These are phyloP conservation scores for Scheffersomyces parashehatae DNA, from an alignment of 1,139 yeast species.

Conservation along the genomic window DNA sequence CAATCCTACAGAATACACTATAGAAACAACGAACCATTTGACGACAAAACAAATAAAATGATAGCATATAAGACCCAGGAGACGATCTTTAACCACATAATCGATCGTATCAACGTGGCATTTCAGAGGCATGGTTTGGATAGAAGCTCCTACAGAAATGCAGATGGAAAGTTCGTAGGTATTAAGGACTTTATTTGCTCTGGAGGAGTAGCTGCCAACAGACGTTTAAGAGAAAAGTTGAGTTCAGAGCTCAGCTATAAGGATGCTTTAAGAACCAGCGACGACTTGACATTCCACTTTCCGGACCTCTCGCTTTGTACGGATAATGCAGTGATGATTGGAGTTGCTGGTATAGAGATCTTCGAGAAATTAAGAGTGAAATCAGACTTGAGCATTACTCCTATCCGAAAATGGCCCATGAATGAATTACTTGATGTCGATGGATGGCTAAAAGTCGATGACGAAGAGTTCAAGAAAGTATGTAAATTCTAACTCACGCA, in stretches of 20 bases:
- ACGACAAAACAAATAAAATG: constrained; percentile 27
- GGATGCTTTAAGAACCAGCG: constrained; percentile 7
- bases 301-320: constrained; percentile 80
- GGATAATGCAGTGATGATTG: constrained; percentile 96
- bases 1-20: constrained; percentile 27
- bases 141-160: constrained; percentile 9
- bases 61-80: constrained; percentile 68
- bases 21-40: constrained; percentile 11
- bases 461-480: constrained; percentile 9
- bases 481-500: neutral
- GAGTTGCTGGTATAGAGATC: constrained; percentile 92
- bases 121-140: constrained; percentile 35
- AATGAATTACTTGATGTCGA: constrained; percentile 45
- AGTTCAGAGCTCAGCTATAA: constrained; percentile 27
- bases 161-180: constrained; percentile 37
- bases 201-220: constrained; percentile 92
- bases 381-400: constrained; percentile 54
- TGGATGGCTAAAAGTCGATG: constrained; percentile 47
- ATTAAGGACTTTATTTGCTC: constrained; percentile 72
- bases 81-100: constrained; percentile 68
- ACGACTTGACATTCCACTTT: constrained; percentile 45
- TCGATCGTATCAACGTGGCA: constrained; percentile 61
- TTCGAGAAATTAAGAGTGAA: constrained; percentile 54
- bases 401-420: constrained; percentile 78
- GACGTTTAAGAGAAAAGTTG: constrained; percentile 54